Evolutionary conservation across 768 basidiomycete species (phyloP).

Genomic region (Pleurotus tuoliensis): DNA sequence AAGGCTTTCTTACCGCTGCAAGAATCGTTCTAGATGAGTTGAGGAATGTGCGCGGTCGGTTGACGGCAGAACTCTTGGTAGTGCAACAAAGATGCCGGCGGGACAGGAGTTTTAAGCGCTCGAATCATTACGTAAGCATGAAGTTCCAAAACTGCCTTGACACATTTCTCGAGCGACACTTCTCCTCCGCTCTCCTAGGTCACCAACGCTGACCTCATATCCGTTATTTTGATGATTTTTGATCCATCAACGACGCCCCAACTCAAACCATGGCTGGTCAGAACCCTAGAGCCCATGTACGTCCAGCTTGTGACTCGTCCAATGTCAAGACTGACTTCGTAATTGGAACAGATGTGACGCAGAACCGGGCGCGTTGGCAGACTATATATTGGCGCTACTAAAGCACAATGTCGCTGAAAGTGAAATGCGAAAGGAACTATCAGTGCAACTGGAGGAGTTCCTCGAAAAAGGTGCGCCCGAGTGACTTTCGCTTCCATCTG

Average conservation of each 20-base stretch:
- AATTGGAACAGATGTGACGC: constrained; percentile 78
- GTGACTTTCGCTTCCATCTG: constrained; percentile 5
- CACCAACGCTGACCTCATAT: constrained; percentile 4
- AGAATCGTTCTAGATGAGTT: not conserved
- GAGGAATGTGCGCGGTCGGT: not conserved
- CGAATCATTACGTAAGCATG: not conserved
- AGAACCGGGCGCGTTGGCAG: constrained; percentile 88
- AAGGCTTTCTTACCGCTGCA: too few species aligned
- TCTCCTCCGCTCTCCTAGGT: constrained; percentile 4
- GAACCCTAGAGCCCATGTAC: constrained; percentile 89
- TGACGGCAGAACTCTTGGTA: not conserved
- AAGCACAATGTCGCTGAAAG: constrained; percentile 83
- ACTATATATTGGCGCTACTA: constrained; percentile 90
- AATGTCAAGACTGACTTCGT: constrained; percentile 12
- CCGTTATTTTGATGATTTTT: constrained; percentile 50
- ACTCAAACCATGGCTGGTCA: constrained; percentile 86
- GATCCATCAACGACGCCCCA: constrained; percentile 60
- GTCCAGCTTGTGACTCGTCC: constrained; percentile 16
- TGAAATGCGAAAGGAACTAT: constrained; percentile 79
- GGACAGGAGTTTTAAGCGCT: not conserved
- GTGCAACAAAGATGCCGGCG: not conserved
- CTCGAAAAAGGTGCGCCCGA: constrained; percentile 73
- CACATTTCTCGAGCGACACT: not conserved
- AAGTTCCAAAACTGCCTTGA: constrained; percentile 3
- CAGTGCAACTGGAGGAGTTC: constrained; percentile 83